Percentiles rank a stretch among this genome's conserved stretches.
phyloP scores from a whole-genome alignment of 148 eudicot species.

The Vaccinium corymbosum region DNA sequence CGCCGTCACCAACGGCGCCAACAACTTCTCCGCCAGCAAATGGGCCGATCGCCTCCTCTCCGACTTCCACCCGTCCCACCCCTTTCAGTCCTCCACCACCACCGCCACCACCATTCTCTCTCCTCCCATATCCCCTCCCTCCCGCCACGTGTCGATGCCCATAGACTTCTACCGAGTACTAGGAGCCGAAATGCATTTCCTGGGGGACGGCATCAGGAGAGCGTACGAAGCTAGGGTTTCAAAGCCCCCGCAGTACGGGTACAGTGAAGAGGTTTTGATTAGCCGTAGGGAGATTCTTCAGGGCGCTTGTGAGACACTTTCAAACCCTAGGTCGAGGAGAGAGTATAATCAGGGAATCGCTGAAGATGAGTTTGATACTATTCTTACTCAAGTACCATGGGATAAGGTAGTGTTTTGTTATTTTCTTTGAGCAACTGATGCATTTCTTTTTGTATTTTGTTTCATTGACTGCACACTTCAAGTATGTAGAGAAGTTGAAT shows the following conservation, averaged over 20 bases:
- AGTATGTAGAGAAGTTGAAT: no score
- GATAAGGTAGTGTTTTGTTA: slow-evolving; percentile 50
- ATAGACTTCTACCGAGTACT: slow-evolving; percentile 75
- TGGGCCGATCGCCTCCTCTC: slow-evolving; percentile 94
- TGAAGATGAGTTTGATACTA: slow-evolving; percentile 63
- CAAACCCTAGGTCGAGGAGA: slow-evolving; percentile 55
- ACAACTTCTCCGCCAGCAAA: slow-evolving; percentile 59
- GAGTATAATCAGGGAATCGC: slow-evolving; percentile 88
- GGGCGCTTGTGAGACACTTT: slow-evolving; percentile 84
- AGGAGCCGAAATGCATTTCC: slow-evolving; percentile 81
- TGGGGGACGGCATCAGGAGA: slow-evolving; percentile 80
- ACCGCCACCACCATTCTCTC: slow-evolving; percentile 27
- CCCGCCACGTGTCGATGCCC: slow-evolving; percentile 76
- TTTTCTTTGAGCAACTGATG: neutral
- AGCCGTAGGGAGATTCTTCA: slow-evolving; percentile 82
- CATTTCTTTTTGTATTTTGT: no score
- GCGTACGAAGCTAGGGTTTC: slow-evolving; percentile 77
- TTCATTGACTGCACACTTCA: no score
- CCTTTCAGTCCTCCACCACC: neutral
- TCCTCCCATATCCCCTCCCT: slow-evolving; percentile 45
- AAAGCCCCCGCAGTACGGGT: slow-evolving; percentile 79
- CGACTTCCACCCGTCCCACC: slow-evolving; percentile 64
- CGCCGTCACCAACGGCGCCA: slow-evolving; percentile 29
- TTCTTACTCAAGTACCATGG: slow-evolving; percentile 80
- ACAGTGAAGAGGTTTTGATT: slow-evolving; percentile 66